Base-by-base conservation (phyloP, 768 basidiomycete species). In the Macrolepiota fuliginosa region DNA sequence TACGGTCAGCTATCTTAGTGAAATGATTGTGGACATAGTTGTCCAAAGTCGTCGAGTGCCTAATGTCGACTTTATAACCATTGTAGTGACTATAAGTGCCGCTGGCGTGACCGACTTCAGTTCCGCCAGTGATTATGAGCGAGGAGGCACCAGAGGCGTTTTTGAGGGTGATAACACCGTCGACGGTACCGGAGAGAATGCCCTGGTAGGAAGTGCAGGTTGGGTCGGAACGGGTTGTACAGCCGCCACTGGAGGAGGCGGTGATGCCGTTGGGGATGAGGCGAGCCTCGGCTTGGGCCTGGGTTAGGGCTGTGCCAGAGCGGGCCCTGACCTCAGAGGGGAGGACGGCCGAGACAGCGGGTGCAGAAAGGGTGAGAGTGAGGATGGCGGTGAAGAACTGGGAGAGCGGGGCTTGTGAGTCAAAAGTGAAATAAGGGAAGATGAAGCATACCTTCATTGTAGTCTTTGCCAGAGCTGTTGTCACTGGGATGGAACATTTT, bases 41-140 rank as follows among this genome's bases (percentile, higher is more conserved):
- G 50, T 73, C 68, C 37, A 73, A 37, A 3, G 37, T 52, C 6
- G 67, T 65, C 27, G 61, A 52, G 54, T 70, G 67, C 49, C 67
- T 66, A 11, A 72, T 60, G 54, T 72, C 70, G 52, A 73, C 71
- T 49, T 72, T 72, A 63, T 69, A 72, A 13, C 71, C 70, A 37
- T 71, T 72, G 4, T 45, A 59, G 54, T 72, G 71, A 37, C 69
- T 69, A 56, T 66, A 70, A 1, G 66, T 72, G 6, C 70, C 70
- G 24, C 67, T 66, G 0, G 70, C 68, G 58, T 73, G 72, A 13
- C 72, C 72, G 25, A 69, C 68, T 56, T 73, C 71, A 1, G 71
- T 87, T 1, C 88, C 87, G 0, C 90, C 90, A 2, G 90, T 91
- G 56, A 92, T 82, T 68, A 91, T 78, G 74, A 90, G 85, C 12